Base-by-base conservation (phyloP, 441 rosid genomes). In the Populus trichocarpa region DNA sequence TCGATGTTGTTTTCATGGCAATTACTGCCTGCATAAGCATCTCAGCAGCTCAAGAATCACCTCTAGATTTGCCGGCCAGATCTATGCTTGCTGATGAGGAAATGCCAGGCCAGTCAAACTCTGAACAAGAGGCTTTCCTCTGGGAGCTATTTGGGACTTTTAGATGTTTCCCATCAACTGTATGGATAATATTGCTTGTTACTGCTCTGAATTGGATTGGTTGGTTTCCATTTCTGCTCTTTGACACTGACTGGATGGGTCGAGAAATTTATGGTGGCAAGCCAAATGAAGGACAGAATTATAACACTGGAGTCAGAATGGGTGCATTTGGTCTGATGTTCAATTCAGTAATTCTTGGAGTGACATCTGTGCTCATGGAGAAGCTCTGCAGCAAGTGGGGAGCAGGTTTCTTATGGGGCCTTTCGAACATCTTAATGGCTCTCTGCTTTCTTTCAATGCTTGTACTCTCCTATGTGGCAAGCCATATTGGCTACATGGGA, bases 241-340 rank as follows among this genome's bases (percentile, higher is more conserved):
- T 92, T 78, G 98, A 96, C 85, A 96, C 98, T 77, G 98, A 96
- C 82, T 96, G 98, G 98, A 90, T 94, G 96, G 98, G 99, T 73
- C 85, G 98, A 83, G 98, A 96, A 89, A 90, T 93, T 64, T 96
- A 89, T 46, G 93, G 99, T 30, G 98, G 98, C 57, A 74, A 87
- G 79, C 99, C 98, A 64, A 92, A 93, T 83, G 84, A 81, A 80
- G 98, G 98, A 76, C 75, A 67, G 61, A 79, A 59, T 70, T 96
- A 96, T 75, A 87, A 79, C 79, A 30, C 75, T 61, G 98, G 99
- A 74, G 98, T 93, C 78, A 90, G 99, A 79, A 92, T 88, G 89
- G 98, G 99, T 59, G 90, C 99, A 23, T 79, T 94, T 71, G 96
- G 95, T 79, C 87, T 96, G 84, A 93, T 94, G 99, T 85, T 96